Conservation (phyloP, 306 rosid genomes). For the Prunus mume region DNA sequence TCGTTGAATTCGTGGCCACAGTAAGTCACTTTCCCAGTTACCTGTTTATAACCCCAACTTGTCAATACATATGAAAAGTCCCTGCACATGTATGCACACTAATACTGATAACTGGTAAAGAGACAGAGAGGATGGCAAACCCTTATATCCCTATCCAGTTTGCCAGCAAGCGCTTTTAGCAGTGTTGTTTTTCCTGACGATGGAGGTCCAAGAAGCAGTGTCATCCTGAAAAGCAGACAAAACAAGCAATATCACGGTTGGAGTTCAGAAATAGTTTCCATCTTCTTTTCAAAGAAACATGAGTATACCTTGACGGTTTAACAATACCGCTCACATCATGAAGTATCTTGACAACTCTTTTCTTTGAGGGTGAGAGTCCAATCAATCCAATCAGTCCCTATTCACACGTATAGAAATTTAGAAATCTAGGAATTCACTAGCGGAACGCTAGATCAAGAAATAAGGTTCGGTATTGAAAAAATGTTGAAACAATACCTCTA, state of each 20-base stretch:
- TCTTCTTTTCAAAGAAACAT: neutral
- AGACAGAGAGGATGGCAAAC: slow-evolving; percentile 27
- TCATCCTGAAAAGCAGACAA: slow-evolving; percentile 41
- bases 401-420: neutral
- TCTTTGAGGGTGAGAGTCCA: slow-evolving; percentile 53
- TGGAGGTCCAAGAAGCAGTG: slow-evolving; percentile 77
- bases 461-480: neutral
- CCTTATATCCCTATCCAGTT: slow-evolving; percentile 50
- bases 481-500: slow-evolving; percentile 42
- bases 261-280: neutral
- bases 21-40: slow-evolving; percentile 62
- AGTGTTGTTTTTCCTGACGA: slow-evolving; percentile 64
- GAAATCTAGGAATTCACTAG: neutral
- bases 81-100: neutral
- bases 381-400: slow-evolving; percentile 48
- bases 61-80: neutral
- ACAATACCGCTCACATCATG: slow-evolving; percentile 59
- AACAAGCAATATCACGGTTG: neutral
- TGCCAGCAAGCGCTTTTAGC: slow-evolving; percentile 57
- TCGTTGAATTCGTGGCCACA: slow-evolving; percentile 76
- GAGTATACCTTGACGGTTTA: slow-evolving; percentile 58
- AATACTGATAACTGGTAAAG: neutral
- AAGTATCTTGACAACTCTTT: slow-evolving; percentile 56
- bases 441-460: neutral
- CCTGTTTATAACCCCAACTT: slow-evolving; percentile 30